Conservation (phyloP, 345 rosid genomes). For the Bruguiera parviflora region DNA sequence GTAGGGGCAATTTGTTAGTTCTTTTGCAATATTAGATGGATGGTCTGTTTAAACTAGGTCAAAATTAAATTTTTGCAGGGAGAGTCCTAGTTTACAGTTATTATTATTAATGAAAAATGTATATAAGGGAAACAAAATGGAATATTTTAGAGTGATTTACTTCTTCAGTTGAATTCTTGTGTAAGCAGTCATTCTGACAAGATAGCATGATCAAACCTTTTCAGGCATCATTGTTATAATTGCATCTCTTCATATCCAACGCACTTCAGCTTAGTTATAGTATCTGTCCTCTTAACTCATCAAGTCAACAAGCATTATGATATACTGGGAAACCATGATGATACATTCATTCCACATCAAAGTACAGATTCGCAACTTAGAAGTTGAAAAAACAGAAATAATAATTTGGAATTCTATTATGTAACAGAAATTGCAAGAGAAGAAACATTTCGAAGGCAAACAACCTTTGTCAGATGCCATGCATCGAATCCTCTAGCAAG, state of each 20-base stretch:
- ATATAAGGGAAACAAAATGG: no score
- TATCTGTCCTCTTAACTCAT: background rate
- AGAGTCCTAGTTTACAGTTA: no score
- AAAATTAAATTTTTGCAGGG: no score
- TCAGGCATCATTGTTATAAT: background rate
- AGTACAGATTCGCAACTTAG: background rate
- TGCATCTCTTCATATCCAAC: background rate
- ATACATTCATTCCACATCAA: background rate
- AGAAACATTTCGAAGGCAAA: constrained; percentile 58
- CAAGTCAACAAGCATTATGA: background rate
- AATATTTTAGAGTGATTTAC: no score
- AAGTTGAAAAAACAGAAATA: background rate
- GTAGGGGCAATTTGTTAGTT: no score
- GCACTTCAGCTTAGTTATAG: background rate
- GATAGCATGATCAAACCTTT: background rate
- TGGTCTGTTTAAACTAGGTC: no score
- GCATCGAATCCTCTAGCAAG: constrained; percentile 50
- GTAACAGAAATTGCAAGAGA: constrained; percentile 52
- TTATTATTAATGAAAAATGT: no score
- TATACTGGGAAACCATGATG: background rate
- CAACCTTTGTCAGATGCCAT: constrained; percentile 72
- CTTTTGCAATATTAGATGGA: no score
- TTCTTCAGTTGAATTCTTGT: no score
- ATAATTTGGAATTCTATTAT: constrained; percentile 11
- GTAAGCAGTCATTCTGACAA: background rate